Evolutionary conservation across 176 grass and related monocot genomes (phyloP), one percentile per base, ranked within the genome.

Genomic region (Triticum timopheevii): DNA sequence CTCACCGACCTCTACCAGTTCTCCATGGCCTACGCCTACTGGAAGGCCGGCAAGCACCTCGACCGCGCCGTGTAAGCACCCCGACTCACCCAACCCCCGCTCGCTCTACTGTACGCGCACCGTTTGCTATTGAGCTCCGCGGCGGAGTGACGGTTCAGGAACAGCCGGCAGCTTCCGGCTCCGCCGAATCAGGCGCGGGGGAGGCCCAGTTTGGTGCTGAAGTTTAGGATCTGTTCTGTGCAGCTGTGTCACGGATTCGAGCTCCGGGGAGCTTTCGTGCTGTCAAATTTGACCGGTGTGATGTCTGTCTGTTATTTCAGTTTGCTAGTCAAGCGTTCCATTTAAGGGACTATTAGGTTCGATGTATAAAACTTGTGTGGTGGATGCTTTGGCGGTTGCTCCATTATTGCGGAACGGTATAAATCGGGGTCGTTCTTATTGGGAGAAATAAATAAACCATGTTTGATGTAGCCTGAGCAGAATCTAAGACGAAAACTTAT

Each of bases 21-120:
- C 91, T 94, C 93, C 90, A 98, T 98, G 96, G 93, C 96, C 63
- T 98, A 98, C 90, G 93, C 96, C 65, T 95, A 95, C 90, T 95
- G 96, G 96, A 98, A 98, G 80, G 92, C 96, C 66, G 93, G 88
- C 58, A 98, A 98, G 88, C 96, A 95, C 91, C 93, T 92, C 79
- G 93, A 95, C 73, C 88, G 88, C 61, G 92, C 90, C 24, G 96
- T 98, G 96, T 98, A 15, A 95, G 93, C 6, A 33, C 45, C 65
- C 79, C 17, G 2, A 63, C 4, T 9, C 50, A 28, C 38, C 4
- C 28, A 2, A 15, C 28, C 3, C 8, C 65, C 35, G 56, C 5
- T 31, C 7, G 19, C 25, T 31, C 72, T 52, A 77, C 76, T 30
- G 19, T 49, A 73, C 0, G 22, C n/a, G 27, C 44, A 12, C 8